Conservation (phyloP, 1,284 basidiomycete genomes). For the Caloboletus inedulis region DNA sequence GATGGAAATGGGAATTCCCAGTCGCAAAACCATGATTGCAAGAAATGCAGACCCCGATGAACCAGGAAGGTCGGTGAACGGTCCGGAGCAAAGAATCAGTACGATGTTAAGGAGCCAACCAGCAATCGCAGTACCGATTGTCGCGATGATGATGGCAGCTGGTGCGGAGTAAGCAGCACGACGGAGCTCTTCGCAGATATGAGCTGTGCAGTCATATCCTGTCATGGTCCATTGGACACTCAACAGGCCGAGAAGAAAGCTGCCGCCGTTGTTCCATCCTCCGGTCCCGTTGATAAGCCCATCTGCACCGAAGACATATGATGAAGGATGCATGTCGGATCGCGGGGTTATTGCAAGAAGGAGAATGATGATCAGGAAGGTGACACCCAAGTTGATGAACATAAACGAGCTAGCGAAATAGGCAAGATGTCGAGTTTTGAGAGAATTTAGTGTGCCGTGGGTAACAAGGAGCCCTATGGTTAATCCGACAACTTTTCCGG, state of each 20-base stretch:
- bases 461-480: conserved; percentile 68
- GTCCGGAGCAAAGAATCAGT: conserved; percentile 78
- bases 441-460: conserved; percentile 79
- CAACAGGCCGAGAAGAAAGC: conserved; percentile 85
- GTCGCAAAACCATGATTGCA: conserved; percentile 70
- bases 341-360: conserved; percentile 77
- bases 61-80: conserved; percentile 61
- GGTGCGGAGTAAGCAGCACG: conserved; percentile 82
- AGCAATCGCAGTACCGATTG: conserved; percentile 78
- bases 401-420: conserved; percentile 78
- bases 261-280: conserved; percentile 76
- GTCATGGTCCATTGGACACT: conserved; percentile 93
- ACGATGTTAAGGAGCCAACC: conserved; percentile 86
- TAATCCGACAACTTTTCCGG: conserved; percentile 72
- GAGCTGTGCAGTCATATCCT: conserved; percentile 76
- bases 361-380: conserved; percentile 76
- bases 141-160: conserved; percentile 85
- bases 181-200: conserved; percentile 90
- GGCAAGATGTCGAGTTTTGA: conserved; percentile 80
- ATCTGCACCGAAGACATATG: conserved; percentile 74
- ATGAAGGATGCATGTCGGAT: conserved; percentile 75
- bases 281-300: conserved; percentile 75
- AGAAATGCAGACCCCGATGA: conserved; percentile 50
- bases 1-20: conserved; percentile 70
- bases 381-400: conserved; percentile 83